phyloP scores from a whole-genome alignment of 805 yeast species.

The Yamadazyma takamatsuzukensis region DNA sequence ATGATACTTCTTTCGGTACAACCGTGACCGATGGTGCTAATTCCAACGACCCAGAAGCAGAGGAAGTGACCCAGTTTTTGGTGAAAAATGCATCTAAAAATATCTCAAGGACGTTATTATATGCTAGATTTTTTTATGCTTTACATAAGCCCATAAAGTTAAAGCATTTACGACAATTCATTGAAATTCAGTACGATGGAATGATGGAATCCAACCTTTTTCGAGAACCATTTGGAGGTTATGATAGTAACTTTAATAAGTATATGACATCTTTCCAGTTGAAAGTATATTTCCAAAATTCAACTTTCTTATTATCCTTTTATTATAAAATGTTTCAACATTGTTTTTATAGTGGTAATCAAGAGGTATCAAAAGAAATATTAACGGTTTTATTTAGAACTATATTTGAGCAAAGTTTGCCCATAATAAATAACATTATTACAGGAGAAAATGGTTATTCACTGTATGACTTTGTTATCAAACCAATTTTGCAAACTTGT shows the following conservation, averaged over 20 bases:
- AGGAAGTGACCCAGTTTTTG: neutral
- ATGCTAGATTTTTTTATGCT: too few species aligned
- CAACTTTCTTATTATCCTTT: constrained; percentile 1
- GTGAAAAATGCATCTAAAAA: neutral
- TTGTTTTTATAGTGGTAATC: constrained; percentile 1
- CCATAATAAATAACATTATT: constrained; percentile 2
- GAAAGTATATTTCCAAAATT: too few species aligned
- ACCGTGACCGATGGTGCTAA: constrained; percentile 19
- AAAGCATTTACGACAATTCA: too few species aligned
- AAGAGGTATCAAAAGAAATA: constrained; percentile 1
- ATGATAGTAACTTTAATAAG: too few species aligned
- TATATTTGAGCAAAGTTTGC: constrained; percentile 2
- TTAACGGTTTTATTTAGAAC: constrained; percentile 2
- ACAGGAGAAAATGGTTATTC: constrained; percentile 1
- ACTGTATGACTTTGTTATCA: constrained; percentile 2
- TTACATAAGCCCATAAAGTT: too few species aligned
- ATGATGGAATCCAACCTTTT: too few species aligned
- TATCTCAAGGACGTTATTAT: too few species aligned
- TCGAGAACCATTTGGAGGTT: too few species aligned
- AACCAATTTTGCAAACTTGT: constrained; percentile 27
- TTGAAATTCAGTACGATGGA: too few species aligned
- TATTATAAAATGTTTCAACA: constrained; percentile 3
- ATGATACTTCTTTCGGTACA: too few species aligned
- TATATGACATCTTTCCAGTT: neutral
- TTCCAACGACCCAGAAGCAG: neutral